phyloP scores from a whole-genome alignment of 345 rosid species.

The Salix exigua region DNA sequence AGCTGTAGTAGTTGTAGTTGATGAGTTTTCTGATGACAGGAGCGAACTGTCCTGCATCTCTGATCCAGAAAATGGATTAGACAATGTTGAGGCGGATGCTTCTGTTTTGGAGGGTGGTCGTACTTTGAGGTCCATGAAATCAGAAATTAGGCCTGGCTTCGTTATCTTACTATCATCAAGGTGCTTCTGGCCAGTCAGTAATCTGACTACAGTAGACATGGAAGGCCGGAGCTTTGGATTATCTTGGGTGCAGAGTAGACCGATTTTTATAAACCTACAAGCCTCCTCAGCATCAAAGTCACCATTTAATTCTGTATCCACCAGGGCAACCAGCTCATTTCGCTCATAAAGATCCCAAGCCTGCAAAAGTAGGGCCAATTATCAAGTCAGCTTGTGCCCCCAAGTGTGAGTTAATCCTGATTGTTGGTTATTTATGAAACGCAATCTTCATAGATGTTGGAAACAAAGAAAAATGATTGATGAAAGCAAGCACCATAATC shows the following conservation, averaged over 20 bases:
- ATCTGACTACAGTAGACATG: constrained; percentile 61
- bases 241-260: constrained; percentile 79
- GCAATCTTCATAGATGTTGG: not conserved
- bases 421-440: not conserved
- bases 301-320: constrained; percentile 50
- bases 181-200: constrained; percentile 47
- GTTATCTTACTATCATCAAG: constrained; percentile 35
- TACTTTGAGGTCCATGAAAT: constrained; percentile 78
- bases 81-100: constrained; percentile 32
- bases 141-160: constrained; percentile 71
- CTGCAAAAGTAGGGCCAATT: constrained; percentile 38
- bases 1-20: constrained; percentile 31
- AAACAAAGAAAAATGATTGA: not conserved
- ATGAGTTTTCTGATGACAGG: constrained; percentile 44
- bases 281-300: constrained; percentile 73
- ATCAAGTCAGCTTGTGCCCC: not conserved
- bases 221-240: constrained; percentile 63
- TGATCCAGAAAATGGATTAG: constrained; percentile 37
- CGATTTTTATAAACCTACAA: constrained; percentile 56
- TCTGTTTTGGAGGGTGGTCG: constrained; percentile 28
- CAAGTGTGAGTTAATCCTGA: not conserved
- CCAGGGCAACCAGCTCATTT: constrained; percentile 59
- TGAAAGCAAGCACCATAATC: not conserved
- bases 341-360: constrained; percentile 79
- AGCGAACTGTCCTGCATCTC: constrained; percentile 46